Conservation (phyloP, 2,329 filamentous ascomycete species). For the Thelonectria rubi region DNA sequence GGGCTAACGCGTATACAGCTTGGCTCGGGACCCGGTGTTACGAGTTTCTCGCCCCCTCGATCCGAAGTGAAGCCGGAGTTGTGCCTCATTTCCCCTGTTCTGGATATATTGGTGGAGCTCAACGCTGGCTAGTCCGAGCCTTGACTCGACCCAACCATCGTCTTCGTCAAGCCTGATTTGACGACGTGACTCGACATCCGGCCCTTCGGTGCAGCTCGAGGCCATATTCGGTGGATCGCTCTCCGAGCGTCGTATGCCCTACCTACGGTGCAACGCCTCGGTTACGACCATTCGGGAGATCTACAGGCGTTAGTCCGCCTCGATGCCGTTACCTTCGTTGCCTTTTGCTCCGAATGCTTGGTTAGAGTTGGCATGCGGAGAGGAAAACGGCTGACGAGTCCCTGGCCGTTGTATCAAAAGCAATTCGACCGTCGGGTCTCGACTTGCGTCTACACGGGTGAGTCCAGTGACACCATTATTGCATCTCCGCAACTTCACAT, state of each 20-base stretch:
- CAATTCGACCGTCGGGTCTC: not conserved
- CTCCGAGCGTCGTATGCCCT: conserved; percentile 4
- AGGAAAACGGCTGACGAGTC: not conserved
- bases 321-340: not conserved
- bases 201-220: conserved; percentile 9
- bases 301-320: not conserved
- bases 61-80: conserved; percentile 19
- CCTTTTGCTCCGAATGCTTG: not conserved
- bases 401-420: not conserved
- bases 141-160: conserved; percentile 1
- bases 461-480: not conserved
- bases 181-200: conserved; percentile 14
- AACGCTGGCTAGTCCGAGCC: not conserved
- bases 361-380: not conserved
- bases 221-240: conserved; percentile 12
- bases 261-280: too few species aligned
- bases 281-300: not conserved
- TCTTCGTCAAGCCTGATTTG: not conserved
- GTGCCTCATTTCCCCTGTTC: conserved; percentile 14
- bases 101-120: conserved; percentile 2
- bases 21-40: conserved; percentile 2
- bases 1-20: not conserved
- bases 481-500: not conserved
- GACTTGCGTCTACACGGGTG: too few species aligned
- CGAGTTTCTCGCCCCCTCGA: not conserved